Percentiles rank a stretch among this genome's conserved stretches.
Evolutionary conservation across 2,329 filamentous ascomycete species (phyloP).

Genomic region (Fusarium tanahbumbuense): DNA sequence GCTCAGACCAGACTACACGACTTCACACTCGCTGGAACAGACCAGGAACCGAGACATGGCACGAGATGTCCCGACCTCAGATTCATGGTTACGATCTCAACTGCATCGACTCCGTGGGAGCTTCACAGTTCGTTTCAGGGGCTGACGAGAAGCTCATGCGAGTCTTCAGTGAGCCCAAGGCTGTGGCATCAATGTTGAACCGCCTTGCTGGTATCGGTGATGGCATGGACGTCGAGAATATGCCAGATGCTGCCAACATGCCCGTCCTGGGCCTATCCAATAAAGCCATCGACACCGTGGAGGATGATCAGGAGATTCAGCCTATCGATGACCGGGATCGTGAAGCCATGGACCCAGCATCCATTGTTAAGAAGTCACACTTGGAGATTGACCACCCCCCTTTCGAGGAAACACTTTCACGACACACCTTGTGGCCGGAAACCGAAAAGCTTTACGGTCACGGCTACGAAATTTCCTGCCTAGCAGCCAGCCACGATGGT

Average conservation of each 20-base stretch:
- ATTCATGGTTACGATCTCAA: conserved; percentile 99
- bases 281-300: conserved; percentile 79
- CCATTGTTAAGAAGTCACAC: conserved; percentile 68
- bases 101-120: conserved; percentile 82
- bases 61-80: conserved; percentile 94
- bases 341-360: conserved; percentile 66
- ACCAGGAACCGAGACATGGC: conserved; percentile 73
- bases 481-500: conserved; percentile 81
- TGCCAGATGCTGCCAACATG: conserved; percentile 93
- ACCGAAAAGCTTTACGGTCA: conserved; percentile 97
- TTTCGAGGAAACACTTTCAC: conserved; percentile 87
- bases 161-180: conserved; percentile 90
- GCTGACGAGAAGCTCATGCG: conserved; percentile 98
- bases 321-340: conserved; percentile 61
- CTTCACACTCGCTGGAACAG: conserved; percentile 84
- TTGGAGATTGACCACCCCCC: conserved; percentile 80
- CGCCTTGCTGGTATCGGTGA: conserved; percentile 72
- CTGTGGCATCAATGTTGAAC: conserved; percentile 79
- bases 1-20: conserved; percentile 91
- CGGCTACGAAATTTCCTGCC: conserved; percentile 93
- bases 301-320: conserved; percentile 61
- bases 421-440: conserved; percentile 95
- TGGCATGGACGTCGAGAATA: conserved; percentile 52
- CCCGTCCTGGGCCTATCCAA: conserved; percentile 96
- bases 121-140: conserved; percentile 86